Evolutionary conservation across 345 rosid genomes (phyloP).

Genomic region (Noccaea bulbosa): DNA sequence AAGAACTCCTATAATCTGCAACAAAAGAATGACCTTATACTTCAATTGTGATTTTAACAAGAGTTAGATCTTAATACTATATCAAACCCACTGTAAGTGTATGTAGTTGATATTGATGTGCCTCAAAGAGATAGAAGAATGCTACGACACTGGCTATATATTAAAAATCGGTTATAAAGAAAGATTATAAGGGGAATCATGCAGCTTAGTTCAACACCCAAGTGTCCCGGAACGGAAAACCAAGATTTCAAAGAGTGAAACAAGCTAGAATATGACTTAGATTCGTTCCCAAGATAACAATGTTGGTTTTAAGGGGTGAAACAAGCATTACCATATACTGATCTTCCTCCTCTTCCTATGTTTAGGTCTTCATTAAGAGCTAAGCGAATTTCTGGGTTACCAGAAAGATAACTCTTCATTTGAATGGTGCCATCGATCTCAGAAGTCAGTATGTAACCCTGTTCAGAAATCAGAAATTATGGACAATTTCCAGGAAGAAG

Average conservation of each 20-base stretch:
- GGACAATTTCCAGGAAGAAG: neutral
- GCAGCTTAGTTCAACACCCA: slow-evolving; percentile 18
- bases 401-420: slow-evolving; percentile 98
- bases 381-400: slow-evolving; percentile 94
- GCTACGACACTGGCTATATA: neutral
- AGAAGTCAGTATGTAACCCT: slow-evolving; percentile 97
- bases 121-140: slow-evolving; percentile 24
- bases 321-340: slow-evolving; percentile 67
- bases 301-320: slow-evolving; percentile 9
- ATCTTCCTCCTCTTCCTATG: slow-evolving; percentile 84
- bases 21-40: slow-evolving; percentile 28
- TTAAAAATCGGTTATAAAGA: slow-evolving; percentile 14
- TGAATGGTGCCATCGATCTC: slow-evolving; percentile 99
- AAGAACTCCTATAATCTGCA: slow-evolving; percentile 85
- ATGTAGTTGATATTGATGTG: slow-evolving; percentile 20
- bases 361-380: slow-evolving; percentile 94
- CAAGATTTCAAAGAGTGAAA: slow-evolving; percentile 5
- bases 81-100: slow-evolving; percentile 13
- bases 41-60: neutral
- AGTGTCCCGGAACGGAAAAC: neutral
- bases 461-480: slow-evolving; percentile 31
- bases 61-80: neutral
- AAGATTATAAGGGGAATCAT: slow-evolving; percentile 14
- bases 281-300: neutral
- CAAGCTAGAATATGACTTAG: slow-evolving; percentile 1